A percentile compares a stretch with the other conserved stretches of the same genome.
Evolutionary conservation across 73 alveolate genomes (phyloP).

Genomic region (Urostyla sp.): DNA sequence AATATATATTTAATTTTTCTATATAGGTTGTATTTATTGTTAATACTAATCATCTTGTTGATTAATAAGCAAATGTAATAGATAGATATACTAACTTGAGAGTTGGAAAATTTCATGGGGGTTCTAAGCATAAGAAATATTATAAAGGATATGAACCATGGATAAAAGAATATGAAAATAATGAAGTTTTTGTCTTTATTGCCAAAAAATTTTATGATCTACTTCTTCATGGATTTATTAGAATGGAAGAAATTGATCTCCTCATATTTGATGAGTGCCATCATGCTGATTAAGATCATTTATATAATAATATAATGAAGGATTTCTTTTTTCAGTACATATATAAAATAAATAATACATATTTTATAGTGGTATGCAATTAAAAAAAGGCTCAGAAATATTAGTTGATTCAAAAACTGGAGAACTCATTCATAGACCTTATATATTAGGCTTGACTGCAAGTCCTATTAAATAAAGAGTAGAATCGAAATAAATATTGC

Average conservation of each 20-base stretch:
- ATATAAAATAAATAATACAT: no score
- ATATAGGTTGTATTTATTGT: constrained; percentile 48
- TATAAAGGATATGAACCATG: constrained; percentile 52
- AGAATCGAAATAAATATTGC: not conserved
- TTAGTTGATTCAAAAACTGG: no score
- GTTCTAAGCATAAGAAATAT: constrained; percentile 52
- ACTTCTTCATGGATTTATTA: constrained; percentile 69
- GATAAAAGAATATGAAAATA: constrained; percentile 35
- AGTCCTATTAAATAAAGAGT: constrained; percentile 79
- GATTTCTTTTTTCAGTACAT: constrained; percentile 70
- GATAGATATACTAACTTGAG: constrained; percentile 46
- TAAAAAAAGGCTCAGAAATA: no score
- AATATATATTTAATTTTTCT: not conserved
- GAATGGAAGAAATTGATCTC: constrained; percentile 61
- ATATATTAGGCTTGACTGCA: constrained; percentile 80
- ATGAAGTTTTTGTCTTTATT: constrained; percentile 71
- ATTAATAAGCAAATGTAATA: constrained; percentile 67
- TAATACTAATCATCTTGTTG: constrained; percentile 48
- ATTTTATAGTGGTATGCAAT: no score
- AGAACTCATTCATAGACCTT: constrained; percentile 45
- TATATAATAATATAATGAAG: constrained; percentile 77
- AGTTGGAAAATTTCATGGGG: constrained; percentile 73
- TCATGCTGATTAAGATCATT: constrained; percentile 76
- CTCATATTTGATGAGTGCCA: constrained; percentile 85
- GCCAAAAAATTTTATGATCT: constrained; percentile 69